These are phyloP conservation scores for Paracorniculantispora psalliotae DNA, from an alignment of 2,329 filamentous ascomycete species.

Conservation along the genomic window DNA sequence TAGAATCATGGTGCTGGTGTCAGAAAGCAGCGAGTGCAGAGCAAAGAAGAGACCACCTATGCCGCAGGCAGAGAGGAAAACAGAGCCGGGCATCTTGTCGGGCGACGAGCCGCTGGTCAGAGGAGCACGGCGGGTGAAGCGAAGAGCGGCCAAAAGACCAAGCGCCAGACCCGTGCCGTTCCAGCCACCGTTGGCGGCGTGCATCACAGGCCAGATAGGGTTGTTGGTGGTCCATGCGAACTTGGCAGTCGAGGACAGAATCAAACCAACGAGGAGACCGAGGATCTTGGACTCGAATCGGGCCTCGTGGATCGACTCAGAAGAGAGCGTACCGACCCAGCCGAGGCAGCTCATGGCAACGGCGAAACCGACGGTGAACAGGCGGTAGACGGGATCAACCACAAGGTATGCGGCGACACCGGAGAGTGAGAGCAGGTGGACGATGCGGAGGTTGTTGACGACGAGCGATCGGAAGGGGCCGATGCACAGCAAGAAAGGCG, in stretches of 20 bases:
- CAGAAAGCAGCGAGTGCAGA: conserved; percentile 87
- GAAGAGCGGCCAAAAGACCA: conserved; percentile 68
- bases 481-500: conserved; percentile 73
- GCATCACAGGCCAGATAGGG: conserved; percentile 92
- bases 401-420: conserved; percentile 79
- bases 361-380: conserved; percentile 76
- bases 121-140: conserved; percentile 66
- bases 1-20: conserved; percentile 97
- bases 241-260: conserved; percentile 83
- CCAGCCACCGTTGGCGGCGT: conserved; percentile 83
- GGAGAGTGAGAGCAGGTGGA: conserved; percentile 71
- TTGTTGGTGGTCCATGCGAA: conserved; percentile 95
- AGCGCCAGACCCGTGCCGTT: conserved; percentile 78
- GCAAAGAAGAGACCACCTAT: conserved; percentile 82
- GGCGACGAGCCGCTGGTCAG: conserved; percentile 34
- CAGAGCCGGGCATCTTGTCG: conserved; percentile 55
- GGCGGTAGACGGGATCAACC: conserved; percentile 64
- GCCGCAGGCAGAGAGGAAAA: conserved; percentile 67
- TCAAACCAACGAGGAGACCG: conserved; percentile 74
- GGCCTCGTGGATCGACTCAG: conserved; percentile 67
- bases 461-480: conserved; percentile 62
- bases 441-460: conserved; percentile 61
- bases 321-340: conserved; percentile 77
- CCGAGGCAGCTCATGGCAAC: conserved; percentile 75
- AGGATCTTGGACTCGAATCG: conserved; percentile 78